Conservation (phyloP, 2,329 filamentous ascomycete species). For the Clarireedia hainanense region DNA sequence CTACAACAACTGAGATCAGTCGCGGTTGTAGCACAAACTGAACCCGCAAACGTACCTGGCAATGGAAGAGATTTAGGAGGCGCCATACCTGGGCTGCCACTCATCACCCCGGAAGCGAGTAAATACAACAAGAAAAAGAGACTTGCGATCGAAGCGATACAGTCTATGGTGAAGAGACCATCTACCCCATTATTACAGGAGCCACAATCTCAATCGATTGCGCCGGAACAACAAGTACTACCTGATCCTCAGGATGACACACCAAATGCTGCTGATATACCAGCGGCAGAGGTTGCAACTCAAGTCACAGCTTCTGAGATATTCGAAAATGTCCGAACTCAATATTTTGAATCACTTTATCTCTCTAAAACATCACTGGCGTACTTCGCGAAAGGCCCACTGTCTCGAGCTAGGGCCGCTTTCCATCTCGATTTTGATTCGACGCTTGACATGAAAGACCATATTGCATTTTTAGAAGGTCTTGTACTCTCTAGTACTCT, state of each 20-base stretch:
- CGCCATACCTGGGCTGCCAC: background rate
- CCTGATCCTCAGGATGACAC: conserved; percentile 7
- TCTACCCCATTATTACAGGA: conserved; percentile 18
- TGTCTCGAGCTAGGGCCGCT: conserved; percentile 65
- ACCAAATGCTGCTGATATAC: background rate
- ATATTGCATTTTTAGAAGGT: conserved; percentile 61
- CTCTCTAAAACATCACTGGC: conserved; percentile 66
- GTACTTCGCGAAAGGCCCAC: conserved; percentile 76
- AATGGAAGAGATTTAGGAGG: background rate
- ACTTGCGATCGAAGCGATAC: conserved; percentile 55
- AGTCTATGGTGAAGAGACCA: conserved; percentile 48
- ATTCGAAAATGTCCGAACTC: conserved; percentile 48
- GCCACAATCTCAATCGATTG: conserved; percentile 9
- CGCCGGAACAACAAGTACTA: conserved; percentile 1
- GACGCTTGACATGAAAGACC: conserved; percentile 51
- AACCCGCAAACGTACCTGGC: conserved; percentile 25
- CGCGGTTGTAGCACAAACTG: conserved; percentile 40
- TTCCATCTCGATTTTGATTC: conserved; percentile 58
- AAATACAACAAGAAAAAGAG: conserved; percentile 41
- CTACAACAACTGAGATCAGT: conserved; percentile 43
- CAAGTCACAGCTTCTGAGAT: conserved; percentile 40
- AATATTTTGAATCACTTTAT: conserved; percentile 54
- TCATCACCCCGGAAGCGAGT: conserved; percentile 16
- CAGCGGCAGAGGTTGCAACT: background rate
- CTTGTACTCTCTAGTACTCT: conserved; percentile 58